A percentile compares a stretch with the other conserved stretches of the same genome.
Evolutionary conservation across 2,329 filamentous ascomycete species (phyloP).

Genomic region (Monilinia laxa): DNA sequence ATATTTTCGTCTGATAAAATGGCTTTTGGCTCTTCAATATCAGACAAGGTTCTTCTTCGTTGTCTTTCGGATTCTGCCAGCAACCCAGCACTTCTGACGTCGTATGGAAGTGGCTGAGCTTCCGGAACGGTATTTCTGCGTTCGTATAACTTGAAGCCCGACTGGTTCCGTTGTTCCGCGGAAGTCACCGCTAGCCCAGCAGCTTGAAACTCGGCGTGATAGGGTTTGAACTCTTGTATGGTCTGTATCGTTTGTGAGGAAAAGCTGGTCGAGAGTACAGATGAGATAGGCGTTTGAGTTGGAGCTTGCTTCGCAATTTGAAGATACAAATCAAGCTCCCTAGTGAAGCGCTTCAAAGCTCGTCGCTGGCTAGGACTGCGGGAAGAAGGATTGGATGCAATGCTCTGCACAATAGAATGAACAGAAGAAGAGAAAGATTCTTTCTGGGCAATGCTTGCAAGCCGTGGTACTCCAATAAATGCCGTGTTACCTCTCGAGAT

Average conservation of each 20-base stretch:
- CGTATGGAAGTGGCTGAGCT: slow-evolving; percentile 7
- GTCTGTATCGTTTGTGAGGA: slow-evolving; percentile 53
- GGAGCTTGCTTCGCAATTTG: slow-evolving; percentile 43
- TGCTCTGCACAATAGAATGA: slow-evolving; percentile 29
- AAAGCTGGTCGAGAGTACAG: slow-evolving; percentile 41
- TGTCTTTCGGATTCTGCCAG: neutral
- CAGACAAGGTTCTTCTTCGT: neutral
- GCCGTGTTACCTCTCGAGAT: neutral
- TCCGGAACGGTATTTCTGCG: slow-evolving; percentile 22
- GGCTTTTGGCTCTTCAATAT: slow-evolving; percentile 22
- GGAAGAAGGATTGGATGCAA: slow-evolving; percentile 38
- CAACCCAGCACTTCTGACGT: neutral
- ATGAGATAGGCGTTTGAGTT: slow-evolving; percentile 40
- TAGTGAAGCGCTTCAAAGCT: slow-evolving; percentile 46
- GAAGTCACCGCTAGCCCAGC: slow-evolving; percentile 59
- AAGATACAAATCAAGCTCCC: slow-evolving; percentile 46
- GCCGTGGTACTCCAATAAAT: slow-evolving; percentile 20
- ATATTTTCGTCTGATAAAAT: slow-evolving; percentile 28
- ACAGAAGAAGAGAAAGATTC: slow-evolving; percentile 25
- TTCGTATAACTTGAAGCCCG: neutral
- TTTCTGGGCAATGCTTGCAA: slow-evolving; percentile 15
- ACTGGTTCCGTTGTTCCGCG: slow-evolving; percentile 42
- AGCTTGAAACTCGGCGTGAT: slow-evolving; percentile 52
- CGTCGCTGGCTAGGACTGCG: slow-evolving; percentile 47
- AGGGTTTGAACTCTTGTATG: slow-evolving; percentile 54